Evolutionary conservation across 371 early-diverging fungal genomes (phyloP).

Genomic region (Zopfochytrium polystomum): DNA sequence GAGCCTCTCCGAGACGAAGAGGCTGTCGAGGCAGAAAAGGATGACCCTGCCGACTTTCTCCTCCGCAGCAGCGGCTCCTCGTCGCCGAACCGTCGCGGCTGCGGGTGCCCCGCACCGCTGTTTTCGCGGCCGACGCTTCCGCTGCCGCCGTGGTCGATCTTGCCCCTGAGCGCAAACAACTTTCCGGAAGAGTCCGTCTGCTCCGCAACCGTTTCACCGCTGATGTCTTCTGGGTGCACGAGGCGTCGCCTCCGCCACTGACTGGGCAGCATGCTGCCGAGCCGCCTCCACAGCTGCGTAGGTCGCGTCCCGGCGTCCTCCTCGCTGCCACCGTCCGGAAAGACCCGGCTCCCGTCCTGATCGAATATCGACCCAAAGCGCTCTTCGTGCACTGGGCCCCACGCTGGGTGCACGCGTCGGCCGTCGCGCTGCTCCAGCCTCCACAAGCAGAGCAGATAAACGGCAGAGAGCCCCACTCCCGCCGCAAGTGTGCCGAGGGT

Average conservation of each 20-base stretch:
- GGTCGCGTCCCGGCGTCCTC: not conserved
- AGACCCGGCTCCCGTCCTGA: not conserved
- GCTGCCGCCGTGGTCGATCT: not conserved
- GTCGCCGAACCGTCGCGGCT: not conserved
- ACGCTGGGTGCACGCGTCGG: too few species aligned
- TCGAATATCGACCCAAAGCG: too few species aligned
- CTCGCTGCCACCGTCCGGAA: not conserved
- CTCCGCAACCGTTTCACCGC: not conserved
- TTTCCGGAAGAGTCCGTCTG: not conserved
- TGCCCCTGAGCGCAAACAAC: not conserved
- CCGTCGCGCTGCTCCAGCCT: not conserved
- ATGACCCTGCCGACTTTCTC: too few species aligned
- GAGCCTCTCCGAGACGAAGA: not conserved
- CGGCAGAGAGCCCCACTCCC: not conserved
- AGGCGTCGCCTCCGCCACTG: too few species aligned
- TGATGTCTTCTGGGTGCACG: not conserved
- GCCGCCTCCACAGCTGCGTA: not conserved
- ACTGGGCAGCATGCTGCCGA: too few species aligned
- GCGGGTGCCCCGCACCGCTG: not conserved
- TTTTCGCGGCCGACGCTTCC: not conserved
- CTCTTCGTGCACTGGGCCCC: too few species aligned
- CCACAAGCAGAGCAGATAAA: not conserved
- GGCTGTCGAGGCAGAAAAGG: too few species aligned
- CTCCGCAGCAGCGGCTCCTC: too few species aligned
- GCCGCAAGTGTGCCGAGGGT: not conserved